Conservation (phyloP, 2,329 filamentous ascomycete genomes). For the Cladosporium phlei region DNA sequence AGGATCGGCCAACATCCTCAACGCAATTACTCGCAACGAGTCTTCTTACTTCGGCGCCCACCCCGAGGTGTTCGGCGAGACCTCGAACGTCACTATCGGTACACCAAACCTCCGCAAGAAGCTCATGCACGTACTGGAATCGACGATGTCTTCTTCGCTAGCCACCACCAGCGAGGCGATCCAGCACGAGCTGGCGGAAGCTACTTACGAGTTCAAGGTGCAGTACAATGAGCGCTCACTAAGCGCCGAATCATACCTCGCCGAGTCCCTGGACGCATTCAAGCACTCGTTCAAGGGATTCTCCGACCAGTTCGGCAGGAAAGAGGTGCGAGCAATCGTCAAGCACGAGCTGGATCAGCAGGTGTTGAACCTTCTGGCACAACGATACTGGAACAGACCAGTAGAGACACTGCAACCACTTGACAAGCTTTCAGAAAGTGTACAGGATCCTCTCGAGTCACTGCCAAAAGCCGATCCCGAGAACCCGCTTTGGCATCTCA, state of each 20-base stretch:
- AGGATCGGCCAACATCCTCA: constrained; percentile 72
- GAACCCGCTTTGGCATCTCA: constrained; percentile 86
- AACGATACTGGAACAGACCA: constrained; percentile 96
- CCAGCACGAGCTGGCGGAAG: constrained; percentile 89
- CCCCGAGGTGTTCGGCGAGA: constrained; percentile 70
- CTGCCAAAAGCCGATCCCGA: constrained; percentile 81
- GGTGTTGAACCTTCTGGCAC: constrained; percentile 85
- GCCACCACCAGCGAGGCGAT: constrained; percentile 89
- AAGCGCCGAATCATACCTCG: constrained; percentile 92
- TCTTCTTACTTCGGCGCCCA: constrained; percentile 80
- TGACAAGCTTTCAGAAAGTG: constrained; percentile 22
- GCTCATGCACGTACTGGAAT: constrained; percentile 92
- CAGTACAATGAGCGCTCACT: constrained; percentile 97
- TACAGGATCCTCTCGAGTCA: constrained; percentile 47
- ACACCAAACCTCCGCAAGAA: constrained; percentile 87
- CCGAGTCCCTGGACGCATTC: constrained; percentile 90
- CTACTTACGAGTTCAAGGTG: constrained; percentile 97
- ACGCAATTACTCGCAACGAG: constrained; percentile 82
- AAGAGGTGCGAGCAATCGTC: constrained; percentile 81
- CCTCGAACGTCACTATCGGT: constrained; percentile 70
- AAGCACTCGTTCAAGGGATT: constrained; percentile 98
- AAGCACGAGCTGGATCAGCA: constrained; percentile 93
- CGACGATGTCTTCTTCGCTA: constrained; percentile 92
- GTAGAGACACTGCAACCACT: constrained; percentile 69
- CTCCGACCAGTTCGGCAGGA: constrained; percentile 79